phyloP scores from a whole-genome alignment of 73 alveolate genomes.

The Paramecium tetraurelia region DNA sequence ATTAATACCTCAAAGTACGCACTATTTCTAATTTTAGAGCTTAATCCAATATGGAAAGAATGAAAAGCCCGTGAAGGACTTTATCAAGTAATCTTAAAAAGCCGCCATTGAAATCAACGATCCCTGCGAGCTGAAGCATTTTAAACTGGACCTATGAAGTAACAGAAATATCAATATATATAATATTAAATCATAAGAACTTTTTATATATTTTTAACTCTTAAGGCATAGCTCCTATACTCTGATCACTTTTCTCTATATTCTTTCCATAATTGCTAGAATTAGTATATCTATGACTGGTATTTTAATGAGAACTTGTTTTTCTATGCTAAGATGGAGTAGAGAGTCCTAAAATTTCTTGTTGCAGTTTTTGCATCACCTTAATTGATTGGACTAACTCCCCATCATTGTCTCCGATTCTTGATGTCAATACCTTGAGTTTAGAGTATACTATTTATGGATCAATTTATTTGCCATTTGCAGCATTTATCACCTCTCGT shows the following conservation, averaged over 20 bases:
- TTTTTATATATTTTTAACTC: conserved; percentile 29
- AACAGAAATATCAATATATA: not conserved
- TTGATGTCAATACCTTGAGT: not conserved
- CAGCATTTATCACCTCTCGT: not conserved
- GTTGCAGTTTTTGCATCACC: not conserved
- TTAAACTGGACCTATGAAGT: conserved; percentile 8
- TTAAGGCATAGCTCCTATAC: not conserved
- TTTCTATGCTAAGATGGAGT: conserved; percentile 36
- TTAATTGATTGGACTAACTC: conserved; percentile 12
- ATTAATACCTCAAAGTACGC: not conserved
- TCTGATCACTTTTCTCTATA: conserved; percentile 13
- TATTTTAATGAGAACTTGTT: conserved; percentile 24
- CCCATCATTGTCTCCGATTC: conserved; percentile 22
- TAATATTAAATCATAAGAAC: not conserved
- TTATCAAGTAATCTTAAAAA: not conserved
- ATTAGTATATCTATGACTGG: not conserved
- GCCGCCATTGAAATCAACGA: conserved; percentile 40
- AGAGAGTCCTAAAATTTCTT: conserved; percentile 14
- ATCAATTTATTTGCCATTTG: conserved; percentile 17
- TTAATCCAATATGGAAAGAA: not conserved
- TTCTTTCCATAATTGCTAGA: not conserved
- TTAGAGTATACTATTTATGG: not conserved
- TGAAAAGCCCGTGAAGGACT: not conserved
- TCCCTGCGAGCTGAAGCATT: conserved; percentile 9
- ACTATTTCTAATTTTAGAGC: not conserved